Evolutionary conservation across 2,329 filamentous ascomycete species (phyloP).

Genomic region (Fusarium chlamydosporum): DNA sequence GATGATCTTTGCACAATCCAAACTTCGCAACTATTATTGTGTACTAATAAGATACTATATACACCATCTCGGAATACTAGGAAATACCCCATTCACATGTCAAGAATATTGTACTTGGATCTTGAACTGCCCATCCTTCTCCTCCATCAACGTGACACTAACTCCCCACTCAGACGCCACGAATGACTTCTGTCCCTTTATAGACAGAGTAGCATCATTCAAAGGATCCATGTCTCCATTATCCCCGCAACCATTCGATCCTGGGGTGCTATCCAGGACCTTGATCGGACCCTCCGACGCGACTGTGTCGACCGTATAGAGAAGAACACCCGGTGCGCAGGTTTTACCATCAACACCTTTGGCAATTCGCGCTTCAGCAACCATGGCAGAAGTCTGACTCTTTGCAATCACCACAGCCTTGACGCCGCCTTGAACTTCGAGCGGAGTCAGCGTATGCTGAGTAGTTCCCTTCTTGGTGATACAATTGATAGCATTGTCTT

Average conservation of each 20-base stretch:
- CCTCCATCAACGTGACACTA: conserved; percentile 27
- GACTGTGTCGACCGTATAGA: conserved; percentile 55
- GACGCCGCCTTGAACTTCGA: conserved; percentile 22
- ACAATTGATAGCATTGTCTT: conserved; percentile 54
- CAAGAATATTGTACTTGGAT: conserved; percentile 8
- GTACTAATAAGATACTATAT: too few species aligned
- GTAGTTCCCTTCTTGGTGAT: conserved; percentile 46
- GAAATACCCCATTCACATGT: not conserved
- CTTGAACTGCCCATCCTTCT: not conserved
- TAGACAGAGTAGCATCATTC: conserved; percentile 53
- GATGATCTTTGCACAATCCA: not conserved
- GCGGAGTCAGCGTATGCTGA: conserved; percentile 44
- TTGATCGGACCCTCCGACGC: conserved; percentile 53
- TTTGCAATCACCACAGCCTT: conserved; percentile 36
- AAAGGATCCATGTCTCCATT: conserved; percentile 43
- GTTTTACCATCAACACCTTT: conserved; percentile 46
- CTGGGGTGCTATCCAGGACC: conserved; percentile 54
- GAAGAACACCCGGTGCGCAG: conserved; percentile 54
- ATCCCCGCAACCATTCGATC: conserved; percentile 48
- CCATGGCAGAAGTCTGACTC: conserved; percentile 45
- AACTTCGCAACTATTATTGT: too few species aligned
- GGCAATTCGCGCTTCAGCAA: conserved; percentile 53
- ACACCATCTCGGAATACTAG: too few species aligned
- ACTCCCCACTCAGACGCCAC: conserved; percentile 32
- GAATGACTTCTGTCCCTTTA: conserved; percentile 15